phyloP scores from a whole-genome alignment of 1,284 basidiomycete species.

The Trichosporon coremiiforme region DNA sequence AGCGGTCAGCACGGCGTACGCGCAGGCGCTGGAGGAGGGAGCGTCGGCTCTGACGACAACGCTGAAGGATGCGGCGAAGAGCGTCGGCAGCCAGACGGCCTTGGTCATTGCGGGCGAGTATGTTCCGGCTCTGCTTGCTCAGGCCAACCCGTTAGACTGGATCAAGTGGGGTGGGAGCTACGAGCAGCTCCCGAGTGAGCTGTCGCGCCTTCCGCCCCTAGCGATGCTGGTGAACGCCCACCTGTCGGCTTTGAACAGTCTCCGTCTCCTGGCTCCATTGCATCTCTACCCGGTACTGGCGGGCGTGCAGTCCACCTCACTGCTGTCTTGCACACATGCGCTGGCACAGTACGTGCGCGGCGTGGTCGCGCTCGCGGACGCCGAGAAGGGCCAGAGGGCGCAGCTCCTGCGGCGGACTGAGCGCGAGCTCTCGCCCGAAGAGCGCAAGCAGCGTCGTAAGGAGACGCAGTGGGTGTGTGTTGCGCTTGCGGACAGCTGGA shows the following conservation, averaged over 20 bases:
- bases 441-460: conserved; percentile 45
- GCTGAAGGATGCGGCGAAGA: conserved; percentile 39
- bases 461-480: conserved; percentile 60
- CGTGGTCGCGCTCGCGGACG: conserved; percentile 29
- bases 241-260: conserved; percentile 72
- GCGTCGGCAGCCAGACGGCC: conserved; percentile 34
- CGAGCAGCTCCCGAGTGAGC: conserved; percentile 57
- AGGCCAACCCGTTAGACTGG: conserved; percentile 26
- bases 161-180: conserved; percentile 24
- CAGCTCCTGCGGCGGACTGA: conserved; percentile 42
- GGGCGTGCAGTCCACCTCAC: conserved; percentile 60
- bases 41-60: conserved; percentile 40
- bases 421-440: conserved; percentile 43
- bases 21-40: conserved; percentile 57
- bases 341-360: conserved; percentile 60
- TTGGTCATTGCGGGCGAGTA: conserved; percentile 50
- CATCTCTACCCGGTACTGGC: conserved; percentile 61
- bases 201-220: conserved; percentile 75
- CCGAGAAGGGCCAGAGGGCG: conserved; percentile 19
- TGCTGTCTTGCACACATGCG: conserved; percentile 54
- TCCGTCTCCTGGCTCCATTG: conserved; percentile 76
- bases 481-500: conserved; percentile 60
- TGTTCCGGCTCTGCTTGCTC: conserved; percentile 35
- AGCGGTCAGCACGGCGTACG: conserved; percentile 61
- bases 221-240: conserved; percentile 75